These are phyloP conservation scores for Cercospora beticola DNA, from an alignment of 2,329 filamentous ascomycete species.

Conservation along the genomic window DNA sequence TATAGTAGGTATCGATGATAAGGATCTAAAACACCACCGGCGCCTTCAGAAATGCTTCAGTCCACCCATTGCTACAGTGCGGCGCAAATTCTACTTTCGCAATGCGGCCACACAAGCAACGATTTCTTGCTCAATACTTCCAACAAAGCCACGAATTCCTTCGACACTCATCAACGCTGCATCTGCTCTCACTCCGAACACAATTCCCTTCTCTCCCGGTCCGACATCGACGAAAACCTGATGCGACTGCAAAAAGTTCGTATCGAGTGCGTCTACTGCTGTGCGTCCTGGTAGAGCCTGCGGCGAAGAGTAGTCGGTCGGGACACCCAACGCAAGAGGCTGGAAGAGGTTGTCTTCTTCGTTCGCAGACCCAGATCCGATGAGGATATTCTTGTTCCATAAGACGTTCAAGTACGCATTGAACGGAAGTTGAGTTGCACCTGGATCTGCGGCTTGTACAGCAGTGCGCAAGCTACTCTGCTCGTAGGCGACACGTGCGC, in stretches of 20 bases:
- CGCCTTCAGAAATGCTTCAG: neutral
- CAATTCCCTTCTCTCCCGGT: conserved; percentile 14
- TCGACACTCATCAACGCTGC: conserved; percentile 13
- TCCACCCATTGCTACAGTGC: neutral
- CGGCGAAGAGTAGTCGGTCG: conserved; percentile 15
- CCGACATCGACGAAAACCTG: conserved; percentile 21
- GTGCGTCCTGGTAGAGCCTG: conserved; percentile 12
- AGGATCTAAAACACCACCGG: neutral
- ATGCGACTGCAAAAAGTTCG: conserved; percentile 8
- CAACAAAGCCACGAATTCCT: conserved; percentile 8
- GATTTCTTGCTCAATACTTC: conserved; percentile 11
- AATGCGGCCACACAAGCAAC: conserved; percentile 6
- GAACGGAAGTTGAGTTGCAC: conserved; percentile 12
- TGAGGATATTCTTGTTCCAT: conserved; percentile 14
- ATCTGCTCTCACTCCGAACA: conserved; percentile 20
- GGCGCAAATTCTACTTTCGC: neutral
- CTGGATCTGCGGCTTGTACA: conserved; percentile 5
- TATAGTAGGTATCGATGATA: neutral
- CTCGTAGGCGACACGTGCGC: conserved; percentile 10
- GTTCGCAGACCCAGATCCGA: neutral
- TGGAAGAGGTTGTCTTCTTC: conserved; percentile 14
- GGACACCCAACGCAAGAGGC: conserved; percentile 14
- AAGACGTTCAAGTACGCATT: conserved; percentile 22
- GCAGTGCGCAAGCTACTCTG: conserved; percentile 11
- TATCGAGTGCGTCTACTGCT: conserved; percentile 15